Conservation (phyloP, 306 rosid genomes). For the Lagenaria siceraria region DNA sequence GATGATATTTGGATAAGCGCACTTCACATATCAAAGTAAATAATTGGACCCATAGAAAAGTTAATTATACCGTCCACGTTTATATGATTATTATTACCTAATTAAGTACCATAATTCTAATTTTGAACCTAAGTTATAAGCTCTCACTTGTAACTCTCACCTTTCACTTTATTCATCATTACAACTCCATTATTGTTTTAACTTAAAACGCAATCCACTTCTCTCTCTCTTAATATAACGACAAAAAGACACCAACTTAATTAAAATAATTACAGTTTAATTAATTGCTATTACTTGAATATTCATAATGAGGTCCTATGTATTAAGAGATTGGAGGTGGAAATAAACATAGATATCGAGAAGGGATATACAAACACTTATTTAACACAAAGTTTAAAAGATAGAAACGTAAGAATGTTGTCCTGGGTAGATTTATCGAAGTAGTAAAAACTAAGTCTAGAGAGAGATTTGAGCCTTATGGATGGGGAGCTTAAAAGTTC, state of each 20-base stretch:
- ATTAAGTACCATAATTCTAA: background rate
- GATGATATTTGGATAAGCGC: background rate
- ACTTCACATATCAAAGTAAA: background rate
- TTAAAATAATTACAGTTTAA: too few species aligned
- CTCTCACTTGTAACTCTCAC: background rate
- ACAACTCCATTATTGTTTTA: background rate
- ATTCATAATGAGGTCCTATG: too few species aligned
- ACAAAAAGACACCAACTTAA: background rate
- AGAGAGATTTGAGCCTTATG: too few species aligned
- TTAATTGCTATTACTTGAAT: too few species aligned
- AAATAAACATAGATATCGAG: too few species aligned
- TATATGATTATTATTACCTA: background rate
- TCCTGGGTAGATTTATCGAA: too few species aligned
- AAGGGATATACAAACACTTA: too few species aligned
- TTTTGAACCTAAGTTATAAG: background rate
- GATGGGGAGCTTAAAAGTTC: too few species aligned
- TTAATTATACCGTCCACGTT: background rate
- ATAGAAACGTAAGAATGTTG: too few species aligned
- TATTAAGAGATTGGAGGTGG: too few species aligned
- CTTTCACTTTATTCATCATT: constrained; percentile 1
- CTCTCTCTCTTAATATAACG: background rate
- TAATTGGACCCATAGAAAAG: background rate
- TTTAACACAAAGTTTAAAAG: too few species aligned
- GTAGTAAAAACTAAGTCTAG: too few species aligned
- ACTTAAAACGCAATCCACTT: background rate